Percentiles rank a stretch among this genome's conserved stretches.
Conservation (phyloP, 1,139 yeast genomes). For the Lizanozyma gosingica region DNA sequence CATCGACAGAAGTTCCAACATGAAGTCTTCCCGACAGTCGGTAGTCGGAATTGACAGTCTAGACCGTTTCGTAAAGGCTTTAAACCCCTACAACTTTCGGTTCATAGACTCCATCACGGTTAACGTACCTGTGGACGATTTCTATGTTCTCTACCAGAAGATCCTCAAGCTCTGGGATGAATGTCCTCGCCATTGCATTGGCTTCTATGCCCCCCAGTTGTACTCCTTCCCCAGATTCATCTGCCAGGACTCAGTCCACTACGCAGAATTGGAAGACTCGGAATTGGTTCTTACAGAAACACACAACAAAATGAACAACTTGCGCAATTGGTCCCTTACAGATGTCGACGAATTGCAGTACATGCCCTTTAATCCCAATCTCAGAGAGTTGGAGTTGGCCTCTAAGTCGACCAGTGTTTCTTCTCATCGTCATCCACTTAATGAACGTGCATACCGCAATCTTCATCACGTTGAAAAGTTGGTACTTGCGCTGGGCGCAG, state of each 20-base stretch:
- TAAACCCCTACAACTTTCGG: not conserved
- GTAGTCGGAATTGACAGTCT: not conserved
- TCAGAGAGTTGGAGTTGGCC: not conserved
- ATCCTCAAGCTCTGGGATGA: not conserved
- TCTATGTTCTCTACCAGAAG: not conserved
- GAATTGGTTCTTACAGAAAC: not conserved
- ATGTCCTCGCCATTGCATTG: not conserved
- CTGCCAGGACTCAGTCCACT: not conserved
- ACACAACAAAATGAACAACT: not conserved
- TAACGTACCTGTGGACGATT: not conserved
- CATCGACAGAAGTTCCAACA: not conserved
- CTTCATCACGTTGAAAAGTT: not conserved
- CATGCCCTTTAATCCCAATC: not conserved
- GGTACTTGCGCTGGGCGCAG: not conserved
- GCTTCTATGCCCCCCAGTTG: not conserved
- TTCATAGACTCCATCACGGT: too few species aligned
- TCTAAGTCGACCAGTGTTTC: not conserved
- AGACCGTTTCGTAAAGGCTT: not conserved
- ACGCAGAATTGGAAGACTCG: not conserved
- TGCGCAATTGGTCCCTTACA: not conserved
- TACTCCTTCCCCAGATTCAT: not conserved
- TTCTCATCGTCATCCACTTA: too few species aligned
- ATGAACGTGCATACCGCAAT: not conserved
- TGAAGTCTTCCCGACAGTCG: not conserved
- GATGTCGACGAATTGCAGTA: not conserved